Percentiles rank a stretch among this genome's conserved stretches.
phyloP scores from a whole-genome alignment of 768 basidiomycete genomes.

The Mycena indigotica region DNA sequence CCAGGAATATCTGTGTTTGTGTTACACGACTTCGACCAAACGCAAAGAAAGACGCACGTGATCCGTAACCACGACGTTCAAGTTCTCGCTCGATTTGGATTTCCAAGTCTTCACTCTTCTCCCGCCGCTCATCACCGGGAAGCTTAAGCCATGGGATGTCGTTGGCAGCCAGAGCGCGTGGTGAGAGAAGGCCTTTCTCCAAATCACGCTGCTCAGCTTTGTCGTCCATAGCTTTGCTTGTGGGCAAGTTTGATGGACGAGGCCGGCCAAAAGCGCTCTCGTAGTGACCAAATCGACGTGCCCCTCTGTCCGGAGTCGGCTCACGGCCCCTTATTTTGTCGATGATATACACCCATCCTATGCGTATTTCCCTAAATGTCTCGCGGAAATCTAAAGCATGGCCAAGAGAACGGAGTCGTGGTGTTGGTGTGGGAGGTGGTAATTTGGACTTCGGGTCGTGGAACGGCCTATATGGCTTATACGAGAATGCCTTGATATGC shows the following conservation, averaged over 20 bases:
- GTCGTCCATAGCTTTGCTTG: background rate
- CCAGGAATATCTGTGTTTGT: conserved; percentile 23
- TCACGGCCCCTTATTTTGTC: conserved; percentile 57
- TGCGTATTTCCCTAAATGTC: conserved; percentile 62
- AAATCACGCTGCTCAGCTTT: conserved; percentile 15
- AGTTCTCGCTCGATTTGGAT: conserved; percentile 58
- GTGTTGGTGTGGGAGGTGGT: conserved; percentile 42
- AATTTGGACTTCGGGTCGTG: conserved; percentile 32
- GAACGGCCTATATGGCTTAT: conserved; percentile 56
- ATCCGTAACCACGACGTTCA: conserved; percentile 47
- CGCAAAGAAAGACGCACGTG: conserved; percentile 25
- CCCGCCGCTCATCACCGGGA: conserved; percentile 40
- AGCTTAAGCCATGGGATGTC: conserved; percentile 10
- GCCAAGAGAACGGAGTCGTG: conserved; percentile 57
- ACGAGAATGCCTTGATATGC: conserved; percentile 74
- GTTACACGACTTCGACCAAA: background rate
- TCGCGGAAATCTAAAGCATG: conserved; percentile 74
- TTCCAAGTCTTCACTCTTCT: conserved; percentile 56
- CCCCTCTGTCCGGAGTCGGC: conserved; percentile 49
- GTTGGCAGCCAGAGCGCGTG: background rate
- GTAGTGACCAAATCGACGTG: conserved; percentile 44
- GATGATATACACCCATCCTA: conserved; percentile 59
- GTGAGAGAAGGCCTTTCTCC: conserved; percentile 13
- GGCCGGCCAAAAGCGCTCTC: conserved; percentile 46
- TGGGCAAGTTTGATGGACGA: conserved; percentile 26